Evolutionary conservation across 805 yeast species (phyloP).

Genomic region (Metschnikowia hibisci): DNA sequence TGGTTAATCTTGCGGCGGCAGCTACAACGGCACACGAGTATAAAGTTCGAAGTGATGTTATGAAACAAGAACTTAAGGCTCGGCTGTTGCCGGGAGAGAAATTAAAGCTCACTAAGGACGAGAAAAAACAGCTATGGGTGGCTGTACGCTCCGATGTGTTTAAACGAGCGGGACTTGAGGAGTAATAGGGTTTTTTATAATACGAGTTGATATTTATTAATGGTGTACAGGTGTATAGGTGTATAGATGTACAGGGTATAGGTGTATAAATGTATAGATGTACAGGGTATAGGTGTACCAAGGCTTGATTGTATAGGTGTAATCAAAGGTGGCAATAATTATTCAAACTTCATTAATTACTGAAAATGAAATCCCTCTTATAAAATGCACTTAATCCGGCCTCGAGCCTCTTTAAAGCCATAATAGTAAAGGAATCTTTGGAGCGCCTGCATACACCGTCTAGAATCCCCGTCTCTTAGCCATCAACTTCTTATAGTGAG

Average conservation of each 20-base stretch:
- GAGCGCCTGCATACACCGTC: not conserved
- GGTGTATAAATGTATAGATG: too few relatives aligned
- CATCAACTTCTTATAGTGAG: slow-evolving; percentile 59
- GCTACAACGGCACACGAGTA: slow-evolving; percentile 52
- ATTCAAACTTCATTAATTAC: too few relatives aligned
- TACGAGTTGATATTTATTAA: too few relatives aligned
- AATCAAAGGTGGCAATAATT: too few relatives aligned
- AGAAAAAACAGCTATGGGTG: slow-evolving; percentile 46
- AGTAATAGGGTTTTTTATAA: too few relatives aligned
- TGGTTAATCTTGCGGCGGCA: slow-evolving; percentile 52
- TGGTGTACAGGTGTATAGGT: not conserved
- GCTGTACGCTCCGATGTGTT: slow-evolving; percentile 49
- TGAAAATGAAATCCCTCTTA: too few relatives aligned
- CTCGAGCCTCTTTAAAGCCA: too few relatives aligned
- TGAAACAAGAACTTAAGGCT: slow-evolving; percentile 25
- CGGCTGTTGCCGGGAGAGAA: slow-evolving; percentile 17
- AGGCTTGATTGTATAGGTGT: too few relatives aligned
- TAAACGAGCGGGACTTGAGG: slow-evolving; percentile 43
- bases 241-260: not conserved
- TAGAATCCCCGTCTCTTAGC: slow-evolving; percentile 53
- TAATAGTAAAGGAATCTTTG: too few relatives aligned
- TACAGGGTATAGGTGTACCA: too few relatives aligned
- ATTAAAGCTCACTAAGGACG: slow-evolving; percentile 35
- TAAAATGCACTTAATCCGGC: too few relatives aligned
- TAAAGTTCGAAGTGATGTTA: slow-evolving; percentile 34